Evolutionary conservation across 1,284 basidiomycete genomes (phyloP), one percentile per base, ranked within the genome.

Genomic region (Apiotrichum gracile): DNA sequence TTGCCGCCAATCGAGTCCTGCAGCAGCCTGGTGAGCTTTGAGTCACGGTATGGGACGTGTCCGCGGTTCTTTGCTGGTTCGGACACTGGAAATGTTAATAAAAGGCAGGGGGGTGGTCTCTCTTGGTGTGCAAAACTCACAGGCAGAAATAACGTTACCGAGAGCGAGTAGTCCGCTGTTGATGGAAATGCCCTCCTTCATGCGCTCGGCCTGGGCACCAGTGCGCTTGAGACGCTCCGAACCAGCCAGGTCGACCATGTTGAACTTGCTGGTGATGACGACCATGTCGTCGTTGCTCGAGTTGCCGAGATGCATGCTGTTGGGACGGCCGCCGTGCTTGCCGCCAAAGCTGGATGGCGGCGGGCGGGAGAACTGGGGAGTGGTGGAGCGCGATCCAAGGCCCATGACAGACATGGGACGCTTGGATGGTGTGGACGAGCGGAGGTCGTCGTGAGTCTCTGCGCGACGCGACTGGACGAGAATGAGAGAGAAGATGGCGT

Each of bases 1-100:
- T 97, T 98, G 35, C 94, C 94, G 44, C 94, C 94, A n/a, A 98
- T 83, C 14, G 93, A 97, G 74, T 97, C 93, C 84, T 97, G 93
- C 16, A 97, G 79, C 55, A 83, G 76, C 39, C 92, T 85, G 4
- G 92, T 97, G 62, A 97, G 86, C 75, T 97, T 98, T 14, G 91
- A 94, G 77, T 97, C 93, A 48, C 93, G 91, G 75, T 98, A 98
- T 6, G 93, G 93, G 51, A 98, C 82, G 76, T 98, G 92, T 14
- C 65, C 64, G 26, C 66, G 61, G 6, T 76, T 70, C 63, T 79
- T 79, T 47, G 86, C 80, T 12, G 94, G 93, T 74, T 98, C 94
- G n/a, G 91, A 91, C 9, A 98, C 85, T 57, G 60, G 16, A n/a
- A 8, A n/a, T 14, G 27, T 62, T 47, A 61, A 54, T 42, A 33